Evolutionary conservation across 805 yeast genomes (phyloP), one percentile per base, ranked within the genome.

Genomic region (Pichia ethanolica): DNA sequence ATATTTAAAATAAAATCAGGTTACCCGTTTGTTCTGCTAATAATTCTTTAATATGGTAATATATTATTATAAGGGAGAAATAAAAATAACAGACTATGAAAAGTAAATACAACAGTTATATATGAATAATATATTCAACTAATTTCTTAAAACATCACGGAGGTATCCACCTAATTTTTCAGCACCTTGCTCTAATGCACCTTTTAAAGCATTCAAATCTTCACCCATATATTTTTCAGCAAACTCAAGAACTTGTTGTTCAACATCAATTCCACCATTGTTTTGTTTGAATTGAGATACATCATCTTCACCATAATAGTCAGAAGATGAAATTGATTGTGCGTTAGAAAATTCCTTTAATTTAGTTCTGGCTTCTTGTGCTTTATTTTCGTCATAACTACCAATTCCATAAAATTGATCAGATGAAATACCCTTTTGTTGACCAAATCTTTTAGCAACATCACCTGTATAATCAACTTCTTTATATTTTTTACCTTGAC

Each of bases 391-490:
- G 60, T 89, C 97, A 61, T 78, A 88, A 28, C 81, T 71, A 40
- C 90, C 91, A 61, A 96, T 82, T 20, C 97, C 97, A 67, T 93
- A 93, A 61, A 79, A 81, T 70, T 90, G 95, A 68, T 93, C 98
- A 2, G 97, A 90, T 0, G 98, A 93, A 55, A 93, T 93, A 44
- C 90, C 96, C 75, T 88, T 91, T 65, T 90, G 97, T 39, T 71
- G 72, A 49, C 97, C 97, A 64, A 78, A 93, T 70, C 89, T 87
- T 60, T 72, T 74, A 37, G 79, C 81, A 33, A 86, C 86, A 56
- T 82, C 83, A 36, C 93, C 93, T 1, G 89, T 81, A 64, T 85
- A 85, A 57, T 75, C 74, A 48, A 65, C 58, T 47, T 61, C 65
- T 38, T 72, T 66, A 34, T 60, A 55, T 47, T 56, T 62, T 50